phyloP scores from a whole-genome alignment of 768 basidiomycete genomes.

The Rhizopogon vulgaris region DNA sequence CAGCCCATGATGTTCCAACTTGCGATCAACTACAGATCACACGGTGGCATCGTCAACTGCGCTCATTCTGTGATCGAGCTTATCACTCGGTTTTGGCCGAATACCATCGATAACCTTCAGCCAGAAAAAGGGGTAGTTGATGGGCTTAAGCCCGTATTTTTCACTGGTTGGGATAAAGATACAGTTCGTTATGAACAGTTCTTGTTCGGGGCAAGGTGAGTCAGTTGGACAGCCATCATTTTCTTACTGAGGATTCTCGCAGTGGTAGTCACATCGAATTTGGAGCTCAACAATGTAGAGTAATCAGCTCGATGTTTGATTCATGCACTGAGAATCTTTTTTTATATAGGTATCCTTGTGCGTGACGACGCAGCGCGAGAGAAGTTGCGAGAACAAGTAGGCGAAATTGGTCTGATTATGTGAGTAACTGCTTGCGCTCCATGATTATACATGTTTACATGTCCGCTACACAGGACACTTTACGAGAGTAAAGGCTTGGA shows the following conservation, averaged over 20 bases:
- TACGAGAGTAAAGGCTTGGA: constrained; percentile 28
- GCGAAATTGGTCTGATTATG: constrained; percentile 56
- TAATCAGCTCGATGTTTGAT: background rate
- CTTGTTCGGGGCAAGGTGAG: constrained; percentile 44
- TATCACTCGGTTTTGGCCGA: constrained; percentile 54
- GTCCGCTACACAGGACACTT: constrained; percentile 16
- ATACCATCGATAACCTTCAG: constrained; percentile 54
- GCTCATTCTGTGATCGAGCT: constrained; percentile 62
- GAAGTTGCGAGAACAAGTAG: constrained; percentile 43
- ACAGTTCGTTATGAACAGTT: constrained; percentile 48
- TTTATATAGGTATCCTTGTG: constrained; percentile 55
- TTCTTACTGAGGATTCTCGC: constrained; percentile 7
- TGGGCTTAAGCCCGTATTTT: constrained; percentile 54
- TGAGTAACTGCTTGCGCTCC: constrained; percentile 20
- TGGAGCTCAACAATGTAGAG: constrained; percentile 60
- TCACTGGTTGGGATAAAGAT: constrained; percentile 40
- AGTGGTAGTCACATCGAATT: constrained; percentile 50
- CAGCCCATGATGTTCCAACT: constrained; percentile 48
- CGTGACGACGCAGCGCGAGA: constrained; percentile 50
- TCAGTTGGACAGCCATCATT: background rate
- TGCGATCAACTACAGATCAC: constrained; percentile 61
- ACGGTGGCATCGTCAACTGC: constrained; percentile 69
- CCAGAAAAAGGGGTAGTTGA: constrained; percentile 50
- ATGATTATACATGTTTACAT: background rate
- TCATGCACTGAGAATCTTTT: background rate